Conservation (phyloP, 2,329 filamentous ascomycete genomes). For the Aspergillus tamarii region DNA sequence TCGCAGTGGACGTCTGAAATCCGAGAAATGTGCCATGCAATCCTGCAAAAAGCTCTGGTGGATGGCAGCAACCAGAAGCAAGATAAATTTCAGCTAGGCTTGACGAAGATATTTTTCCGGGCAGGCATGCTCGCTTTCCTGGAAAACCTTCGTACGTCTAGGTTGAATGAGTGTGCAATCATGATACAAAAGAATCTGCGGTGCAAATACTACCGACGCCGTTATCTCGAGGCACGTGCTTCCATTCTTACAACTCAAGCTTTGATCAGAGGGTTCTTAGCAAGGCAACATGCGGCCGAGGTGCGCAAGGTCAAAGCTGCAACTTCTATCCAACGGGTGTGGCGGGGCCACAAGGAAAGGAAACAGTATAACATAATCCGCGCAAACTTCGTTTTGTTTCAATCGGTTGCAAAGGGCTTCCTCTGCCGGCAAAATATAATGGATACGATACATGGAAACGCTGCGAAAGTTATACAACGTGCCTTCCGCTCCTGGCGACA, state of each 20-base stretch:
- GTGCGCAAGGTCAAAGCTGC: conserved; percentile 82
- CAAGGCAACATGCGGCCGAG: conserved; percentile 77
- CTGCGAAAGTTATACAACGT: conserved; percentile 85
- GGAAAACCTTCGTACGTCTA: conserved; percentile 87
- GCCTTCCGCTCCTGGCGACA: conserved; percentile 82
- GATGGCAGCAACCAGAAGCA: conserved; percentile 71
- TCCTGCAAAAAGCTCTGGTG: conserved; percentile 84
- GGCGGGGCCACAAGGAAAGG: conserved; percentile 88
- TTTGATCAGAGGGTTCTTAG: conserved; percentile 73
- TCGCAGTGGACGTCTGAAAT: conserved; percentile 91
- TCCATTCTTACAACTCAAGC: conserved; percentile 82
- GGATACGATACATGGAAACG: conserved; percentile 91
- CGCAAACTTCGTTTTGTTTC: conserved; percentile 82
- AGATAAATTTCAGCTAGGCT: conserved; percentile 95
- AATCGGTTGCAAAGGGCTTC: conserved; percentile 90
- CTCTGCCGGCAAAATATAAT: conserved; percentile 88
- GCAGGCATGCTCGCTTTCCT: conserved; percentile 98
- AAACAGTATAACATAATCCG: conserved; percentile 78
- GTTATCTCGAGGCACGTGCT: conserved; percentile 83
- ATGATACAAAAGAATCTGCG: conserved; percentile 99
- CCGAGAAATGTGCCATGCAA: conserved; percentile 88
- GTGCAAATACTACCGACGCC: conserved; percentile 91
- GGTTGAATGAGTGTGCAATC: conserved; percentile 89
- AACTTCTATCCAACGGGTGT: conserved; percentile 92
- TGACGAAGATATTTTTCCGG: conserved; percentile 99